Conservation (phyloP, 805 yeast species). For the Soucietia sequanensis region DNA sequence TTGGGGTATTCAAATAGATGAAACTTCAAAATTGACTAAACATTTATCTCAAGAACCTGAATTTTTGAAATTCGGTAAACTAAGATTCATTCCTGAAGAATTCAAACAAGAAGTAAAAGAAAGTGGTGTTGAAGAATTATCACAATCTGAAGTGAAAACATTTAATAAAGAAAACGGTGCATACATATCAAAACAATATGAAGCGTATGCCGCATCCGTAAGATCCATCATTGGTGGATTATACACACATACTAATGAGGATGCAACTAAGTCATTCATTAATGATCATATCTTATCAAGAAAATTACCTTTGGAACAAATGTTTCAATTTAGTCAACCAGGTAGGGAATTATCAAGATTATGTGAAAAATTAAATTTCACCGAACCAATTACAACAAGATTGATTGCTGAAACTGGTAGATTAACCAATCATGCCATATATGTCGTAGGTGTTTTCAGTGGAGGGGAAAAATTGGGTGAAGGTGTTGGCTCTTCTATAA, state of each 20-base stretch:
- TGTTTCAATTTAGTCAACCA: constrained; percentile 83
- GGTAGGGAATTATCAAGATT: constrained; percentile 77
- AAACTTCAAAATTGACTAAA: constrained; percentile 59
- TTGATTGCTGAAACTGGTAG: constrained; percentile 94
- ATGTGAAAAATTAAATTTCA: constrained; percentile 72
- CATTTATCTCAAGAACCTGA: constrained; percentile 68
- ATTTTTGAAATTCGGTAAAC: constrained; percentile 66
- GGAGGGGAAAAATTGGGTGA: constrained; percentile 86
- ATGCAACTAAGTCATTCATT: constrained; percentile 66
- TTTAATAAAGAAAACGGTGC: constrained; percentile 13
- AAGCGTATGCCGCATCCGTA: constrained; percentile 66
- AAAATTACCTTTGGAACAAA: constrained; percentile 65
- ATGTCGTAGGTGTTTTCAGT: constrained; percentile 85
- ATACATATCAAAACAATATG: constrained; percentile 35
- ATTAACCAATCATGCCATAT: constrained; percentile 76
- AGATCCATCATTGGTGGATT: constrained; percentile 83
- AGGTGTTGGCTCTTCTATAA: constrained; percentile 87
- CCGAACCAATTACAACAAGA: constrained; percentile 69
- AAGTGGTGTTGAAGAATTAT: constrained; percentile 50
- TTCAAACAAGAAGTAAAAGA: constrained; percentile 32
- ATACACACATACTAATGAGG: constrained; percentile 70
- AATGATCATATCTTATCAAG: constrained; percentile 76
- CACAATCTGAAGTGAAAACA: constrained; percentile 20
- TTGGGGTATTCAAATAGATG: constrained; percentile 91
- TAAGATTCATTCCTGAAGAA: constrained; percentile 46